Base-by-base conservation (phyloP, 352 stramenopile genomes). In the Globisporangium middletonii region DNA sequence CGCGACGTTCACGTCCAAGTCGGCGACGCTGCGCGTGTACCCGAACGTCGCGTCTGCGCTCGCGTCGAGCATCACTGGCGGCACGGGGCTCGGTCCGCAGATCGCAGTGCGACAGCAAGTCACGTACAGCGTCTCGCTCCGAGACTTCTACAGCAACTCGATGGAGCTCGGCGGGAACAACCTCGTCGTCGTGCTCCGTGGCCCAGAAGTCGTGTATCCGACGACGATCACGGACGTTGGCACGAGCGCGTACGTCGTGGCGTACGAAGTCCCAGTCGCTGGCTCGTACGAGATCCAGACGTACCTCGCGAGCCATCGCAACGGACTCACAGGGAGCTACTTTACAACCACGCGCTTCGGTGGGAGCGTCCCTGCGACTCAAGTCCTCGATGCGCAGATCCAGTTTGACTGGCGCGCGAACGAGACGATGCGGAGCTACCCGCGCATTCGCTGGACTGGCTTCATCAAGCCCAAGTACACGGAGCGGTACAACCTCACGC, bases 261-360 rank as follows among this genome's bases (percentile, higher is more conserved):
- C 55, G 8, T 85, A 83, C 38, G 38, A 54, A 16, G 61, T 70
- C 18, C 54, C 56, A 8, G 53, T 69, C 26, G 55, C 66, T 28
- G 72, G 76, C 0, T 9, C 60, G 2, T 86, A 83, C 56, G 68
- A 88, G 50, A 71, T 82, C 41, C 63, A 86, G 55, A 82, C 65
- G 7, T 27, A 63, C 33, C 61, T 88, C 5, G 66, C 70, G 33
- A 63, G 61, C 26, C 57, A 56, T 15, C 41, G 58, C 12, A 57
- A 51, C 26, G 74, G 72, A 0, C 57, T 86, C 3, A 54, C 57
- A 4, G 71, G 63, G 2, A 67, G 70, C 44, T 85, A 85, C 49
- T 86, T 73, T 43, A 46, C 63, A 1, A 62, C 64, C 28, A 65
- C 51, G 8, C 55, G 54, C 23, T 69, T 55, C 58, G 64, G 43